phyloP scores from a whole-genome alignment of 2,329 filamentous ascomycete genomes.

The Penicillium hesseltinei region DNA sequence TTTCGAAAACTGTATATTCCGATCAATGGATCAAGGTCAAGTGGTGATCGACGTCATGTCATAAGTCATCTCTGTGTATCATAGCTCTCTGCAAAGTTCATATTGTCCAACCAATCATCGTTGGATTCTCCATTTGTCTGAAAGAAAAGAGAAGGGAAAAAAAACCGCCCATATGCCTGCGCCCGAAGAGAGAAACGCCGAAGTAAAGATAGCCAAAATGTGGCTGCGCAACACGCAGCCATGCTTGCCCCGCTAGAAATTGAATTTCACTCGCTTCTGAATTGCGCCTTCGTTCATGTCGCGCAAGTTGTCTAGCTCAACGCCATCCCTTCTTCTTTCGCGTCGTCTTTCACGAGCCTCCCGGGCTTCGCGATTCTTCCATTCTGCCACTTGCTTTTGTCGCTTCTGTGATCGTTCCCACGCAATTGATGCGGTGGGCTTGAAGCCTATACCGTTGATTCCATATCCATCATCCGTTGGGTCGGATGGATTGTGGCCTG shows the following conservation, averaged over 20 bases:
- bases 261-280: constrained; percentile 44
- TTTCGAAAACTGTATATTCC: constrained; percentile 25
- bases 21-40: constrained; percentile 13
- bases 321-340: constrained; percentile 47
- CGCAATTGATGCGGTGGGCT: constrained; percentile 59
- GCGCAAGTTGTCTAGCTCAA: constrained; percentile 26
- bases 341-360: constrained; percentile 59
- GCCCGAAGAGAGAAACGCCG: constrained; percentile 2
- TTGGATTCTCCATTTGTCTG: background rate
- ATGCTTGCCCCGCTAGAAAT: constrained; percentile 23
- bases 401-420: constrained; percentile 56
- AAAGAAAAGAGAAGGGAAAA: background rate
- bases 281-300: constrained; percentile 30
- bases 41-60: constrained; percentile 17
- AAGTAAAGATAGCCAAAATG: background rate
- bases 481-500: constrained; percentile 56
- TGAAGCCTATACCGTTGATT: constrained; percentile 64
- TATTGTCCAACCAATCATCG: constrained; percentile 10
- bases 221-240: background rate
- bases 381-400: constrained; percentile 59
- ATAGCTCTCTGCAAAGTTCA: constrained; percentile 22
- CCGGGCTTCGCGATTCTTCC: constrained; percentile 57
- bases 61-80: constrained; percentile 28
- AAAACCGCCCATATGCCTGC: constrained; percentile 4
- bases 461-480: constrained; percentile 62